These are phyloP conservation scores for Trametes hirsuta DNA, from an alignment of 1,284 basidiomycete species.

Conservation along the genomic window DNA sequence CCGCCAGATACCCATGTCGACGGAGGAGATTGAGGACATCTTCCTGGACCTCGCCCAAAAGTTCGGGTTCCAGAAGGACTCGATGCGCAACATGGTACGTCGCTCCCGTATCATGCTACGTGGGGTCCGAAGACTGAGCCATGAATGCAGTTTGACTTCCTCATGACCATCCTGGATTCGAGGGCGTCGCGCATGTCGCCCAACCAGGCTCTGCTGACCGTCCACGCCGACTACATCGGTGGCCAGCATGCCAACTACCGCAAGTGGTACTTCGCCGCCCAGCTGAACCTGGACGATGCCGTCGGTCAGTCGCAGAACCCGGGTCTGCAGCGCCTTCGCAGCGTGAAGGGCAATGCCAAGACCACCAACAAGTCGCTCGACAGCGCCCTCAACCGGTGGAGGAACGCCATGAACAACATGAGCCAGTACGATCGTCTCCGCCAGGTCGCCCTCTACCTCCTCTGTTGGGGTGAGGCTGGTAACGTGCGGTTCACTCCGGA, in stretches of 20 bases:
- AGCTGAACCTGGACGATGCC: conserved; percentile 98
- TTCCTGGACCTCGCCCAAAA: conserved; percentile 99
- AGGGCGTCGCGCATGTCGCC: conserved; percentile 99
- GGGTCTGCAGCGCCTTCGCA: conserved; percentile 86
- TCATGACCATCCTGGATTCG: conserved; percentile 97
- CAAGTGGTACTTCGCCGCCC: conserved; percentile 99
- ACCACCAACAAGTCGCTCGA: conserved; percentile 85
- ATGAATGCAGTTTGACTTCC: conserved; percentile 84
- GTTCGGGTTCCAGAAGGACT: conserved; percentile 97
- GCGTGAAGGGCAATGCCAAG: conserved; percentile 70
- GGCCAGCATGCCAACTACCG: conserved; percentile 97
- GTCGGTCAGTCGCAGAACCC: conserved; percentile 96
- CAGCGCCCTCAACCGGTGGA: conserved; percentile 91
- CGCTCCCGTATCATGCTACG: neutral
- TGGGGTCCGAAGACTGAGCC: neutral
- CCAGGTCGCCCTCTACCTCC: conserved; percentile 93
- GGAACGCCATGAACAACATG: conserved; percentile 99
- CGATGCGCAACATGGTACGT: conserved; percentile 86
- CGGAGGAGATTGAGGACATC: conserved; percentile 99
- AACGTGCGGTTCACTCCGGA: conserved; percentile 98
- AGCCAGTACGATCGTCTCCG: conserved; percentile 97
- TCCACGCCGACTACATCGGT: conserved; percentile 99
- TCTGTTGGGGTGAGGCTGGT: conserved; percentile 98
- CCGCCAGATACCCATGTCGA: conserved; percentile 94
- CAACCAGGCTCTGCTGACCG: conserved; percentile 91